Evolutionary conservation across 2,329 filamentous ascomycete species (phyloP).

Genomic region (Aurifilum marmelostoma): DNA sequence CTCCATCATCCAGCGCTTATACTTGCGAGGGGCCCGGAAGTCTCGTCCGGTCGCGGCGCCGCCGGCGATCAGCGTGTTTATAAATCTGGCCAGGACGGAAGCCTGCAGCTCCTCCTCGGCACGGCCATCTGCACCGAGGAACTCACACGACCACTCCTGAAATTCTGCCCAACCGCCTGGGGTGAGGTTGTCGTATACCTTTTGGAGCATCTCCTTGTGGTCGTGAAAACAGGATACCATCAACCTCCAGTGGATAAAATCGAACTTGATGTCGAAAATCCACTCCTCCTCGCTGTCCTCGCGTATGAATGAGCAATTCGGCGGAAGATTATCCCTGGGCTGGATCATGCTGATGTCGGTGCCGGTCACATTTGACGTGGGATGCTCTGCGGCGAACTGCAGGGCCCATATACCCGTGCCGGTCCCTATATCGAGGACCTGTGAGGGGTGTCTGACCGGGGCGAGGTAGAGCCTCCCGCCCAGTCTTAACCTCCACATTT

Average conservation of each 20-base stretch:
- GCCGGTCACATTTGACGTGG: constrained; percentile 17
- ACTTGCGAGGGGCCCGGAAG: constrained; percentile 31
- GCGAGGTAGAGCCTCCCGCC: constrained; percentile 8
- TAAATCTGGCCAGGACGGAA: not conserved
- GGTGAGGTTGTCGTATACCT: constrained; percentile 9
- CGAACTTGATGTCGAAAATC: constrained; percentile 9
- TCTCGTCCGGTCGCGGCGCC: constrained; percentile 26
- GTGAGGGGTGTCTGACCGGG: not conserved
- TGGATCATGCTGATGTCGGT: constrained; percentile 33
- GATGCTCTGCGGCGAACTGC: constrained; percentile 18
- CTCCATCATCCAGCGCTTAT: constrained; percentile 34
- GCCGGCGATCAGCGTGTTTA: not conserved
- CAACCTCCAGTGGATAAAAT: constrained; percentile 18
- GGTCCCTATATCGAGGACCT: constrained; percentile 18
- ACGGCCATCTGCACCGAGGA: constrained; percentile 5
- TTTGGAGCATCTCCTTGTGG: constrained; percentile 2
- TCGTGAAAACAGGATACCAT: constrained; percentile 13
- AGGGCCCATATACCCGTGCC: constrained; percentile 22
- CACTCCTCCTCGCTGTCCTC: constrained; percentile 22
- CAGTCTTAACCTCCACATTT: constrained; percentile 8
- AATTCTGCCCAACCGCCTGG: constrained; percentile 16
- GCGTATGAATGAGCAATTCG: constrained; percentile 11
- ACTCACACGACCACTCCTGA: constrained; percentile 15
- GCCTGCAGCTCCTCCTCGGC: constrained; percentile 2
- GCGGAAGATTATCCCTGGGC: constrained; percentile 28